Conservation (phyloP, 441 rosid genomes). For the Brassica balearica region DNA sequence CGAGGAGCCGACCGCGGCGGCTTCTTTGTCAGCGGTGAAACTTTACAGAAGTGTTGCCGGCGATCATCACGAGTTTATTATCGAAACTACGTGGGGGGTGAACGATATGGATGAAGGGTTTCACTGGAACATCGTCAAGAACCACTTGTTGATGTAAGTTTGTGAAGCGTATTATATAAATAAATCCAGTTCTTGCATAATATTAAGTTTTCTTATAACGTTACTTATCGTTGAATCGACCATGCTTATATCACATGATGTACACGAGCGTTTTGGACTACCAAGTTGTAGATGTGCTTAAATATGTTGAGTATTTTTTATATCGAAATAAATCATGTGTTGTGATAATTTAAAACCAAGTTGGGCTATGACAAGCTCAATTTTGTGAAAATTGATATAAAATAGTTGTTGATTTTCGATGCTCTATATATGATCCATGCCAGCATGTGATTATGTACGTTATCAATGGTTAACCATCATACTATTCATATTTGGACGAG, state of each 20-base stretch:
- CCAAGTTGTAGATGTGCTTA: constrained; percentile 7
- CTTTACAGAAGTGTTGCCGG: neutral
- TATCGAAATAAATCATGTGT: neutral
- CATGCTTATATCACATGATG: constrained; percentile 17
- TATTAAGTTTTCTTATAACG: neutral
- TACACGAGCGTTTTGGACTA: constrained; percentile 14
- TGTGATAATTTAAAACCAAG: constrained; percentile 14
- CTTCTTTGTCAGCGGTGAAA: neutral
- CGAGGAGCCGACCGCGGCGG: constrained; percentile 20
- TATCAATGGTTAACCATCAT: neutral
- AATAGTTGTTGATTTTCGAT: neutral
- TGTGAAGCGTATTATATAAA: neutral
- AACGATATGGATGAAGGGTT: constrained; percentile 27
- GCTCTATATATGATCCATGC: neutral
- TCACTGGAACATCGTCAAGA: constrained; percentile 28
- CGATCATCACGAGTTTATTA: constrained; percentile 3
- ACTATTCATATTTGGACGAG: neutral
- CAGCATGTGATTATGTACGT: neutral
- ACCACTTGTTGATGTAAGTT: constrained; percentile 35
- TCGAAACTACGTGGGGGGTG: constrained; percentile 11
- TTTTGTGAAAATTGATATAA: neutral
- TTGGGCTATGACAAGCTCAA: neutral
- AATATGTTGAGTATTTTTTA: neutral
- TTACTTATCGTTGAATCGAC: neutral
- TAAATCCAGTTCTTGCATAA: constrained; percentile 19